Base-by-base conservation (phyloP, 192 early-diverging fungal genomes). In the Coemansia sp. region DNA sequence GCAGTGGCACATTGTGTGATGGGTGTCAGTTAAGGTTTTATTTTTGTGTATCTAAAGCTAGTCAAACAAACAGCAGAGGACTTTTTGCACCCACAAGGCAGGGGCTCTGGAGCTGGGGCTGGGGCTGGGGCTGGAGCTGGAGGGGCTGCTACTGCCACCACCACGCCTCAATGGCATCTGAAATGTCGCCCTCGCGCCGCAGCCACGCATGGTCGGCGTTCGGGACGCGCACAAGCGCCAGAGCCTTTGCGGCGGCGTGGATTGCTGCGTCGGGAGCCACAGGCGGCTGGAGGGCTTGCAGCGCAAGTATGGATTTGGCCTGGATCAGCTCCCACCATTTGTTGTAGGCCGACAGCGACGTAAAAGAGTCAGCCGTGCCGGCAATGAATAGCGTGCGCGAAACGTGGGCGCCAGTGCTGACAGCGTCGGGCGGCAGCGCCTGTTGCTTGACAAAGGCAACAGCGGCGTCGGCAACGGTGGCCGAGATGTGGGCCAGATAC, bases 161-260 rank as follows among this genome's bases (percentile, higher is more conserved):
- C 77, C 76, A 84, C 38, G 40, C 45, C 52, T 68, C 68, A 9
- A 74, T 63, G 40, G 68, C 71, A 56, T 84, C 79, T 4, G 77
- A 63, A 11, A 85, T 61, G 12, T 85, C 83, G 62, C 59, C 37
- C 65, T 77, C 78, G 63, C 83, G 78, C 52, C 80, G 74, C 37
- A 81, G 47, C 79, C 79, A 82, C 58, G 71, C 73, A 56, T 82
- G 79, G 79, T 82, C 71, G 58, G 79, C 79, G 21, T 82, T 70
- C 23, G 52, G 54, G 38, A 72, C 57, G 48, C 62, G 64, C 57
- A 65, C 75, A 1, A 63, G 32, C 21, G 74, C 41, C 74, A 82
- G 43, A 15, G 71, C 79, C 26, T 65, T 61, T 39, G 38, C 70
- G 13, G 67, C 70, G 7, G 74, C 79, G 21, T 26, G 50, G 43